phyloP scores from a whole-genome alignment of 148 eudicot genomes.

The Polygonum aviculare region DNA sequence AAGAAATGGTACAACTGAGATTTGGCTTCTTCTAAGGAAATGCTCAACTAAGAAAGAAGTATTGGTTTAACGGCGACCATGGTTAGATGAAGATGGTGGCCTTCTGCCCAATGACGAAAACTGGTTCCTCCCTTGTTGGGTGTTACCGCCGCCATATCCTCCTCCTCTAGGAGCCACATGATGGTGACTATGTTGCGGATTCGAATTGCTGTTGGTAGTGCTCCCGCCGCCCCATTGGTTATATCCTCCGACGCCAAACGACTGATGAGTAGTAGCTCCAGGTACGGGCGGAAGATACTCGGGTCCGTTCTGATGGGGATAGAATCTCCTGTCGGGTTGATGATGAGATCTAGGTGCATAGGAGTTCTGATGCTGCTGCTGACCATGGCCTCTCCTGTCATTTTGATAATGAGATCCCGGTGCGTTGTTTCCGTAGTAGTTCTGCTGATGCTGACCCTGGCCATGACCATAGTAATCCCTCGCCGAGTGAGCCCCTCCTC shows the following conservation, averaged over 20 bases:
- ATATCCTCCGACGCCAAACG: conserved; percentile 32
- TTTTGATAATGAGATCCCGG: conserved; percentile 19
- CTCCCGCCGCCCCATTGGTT: conserved; percentile 26
- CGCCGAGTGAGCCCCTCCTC: background rate
- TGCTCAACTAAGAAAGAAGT: too few relatives aligned
- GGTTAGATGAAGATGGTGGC: conserved; percentile 28
- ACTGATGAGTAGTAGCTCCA: conserved; percentile 20
- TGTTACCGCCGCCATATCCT: conserved; percentile 21
- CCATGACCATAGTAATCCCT: background rate
- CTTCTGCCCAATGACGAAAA: conserved; percentile 42
- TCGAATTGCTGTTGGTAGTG: background rate
- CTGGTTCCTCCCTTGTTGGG: conserved; percentile 44
- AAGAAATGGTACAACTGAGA: background rate
- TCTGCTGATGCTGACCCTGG: conserved; percentile 17
- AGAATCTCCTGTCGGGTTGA: conserved; percentile 21
- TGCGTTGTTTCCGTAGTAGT: conserved; percentile 7
- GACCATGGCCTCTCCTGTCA: conserved; percentile 19
- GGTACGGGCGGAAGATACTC: conserved; percentile 14
- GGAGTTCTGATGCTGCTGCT: background rate
- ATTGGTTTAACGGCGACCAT: conserved; percentile 26
- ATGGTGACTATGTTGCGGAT: conserved; percentile 26
- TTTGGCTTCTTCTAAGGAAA: background rate
- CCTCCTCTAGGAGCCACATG: conserved; percentile 20
- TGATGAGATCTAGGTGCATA: conserved; percentile 12
- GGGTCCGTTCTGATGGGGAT: conserved; percentile 22